Conservation (phyloP, 2,329 filamentous ascomycete species). For the Calonectria fujianensis region DNA sequence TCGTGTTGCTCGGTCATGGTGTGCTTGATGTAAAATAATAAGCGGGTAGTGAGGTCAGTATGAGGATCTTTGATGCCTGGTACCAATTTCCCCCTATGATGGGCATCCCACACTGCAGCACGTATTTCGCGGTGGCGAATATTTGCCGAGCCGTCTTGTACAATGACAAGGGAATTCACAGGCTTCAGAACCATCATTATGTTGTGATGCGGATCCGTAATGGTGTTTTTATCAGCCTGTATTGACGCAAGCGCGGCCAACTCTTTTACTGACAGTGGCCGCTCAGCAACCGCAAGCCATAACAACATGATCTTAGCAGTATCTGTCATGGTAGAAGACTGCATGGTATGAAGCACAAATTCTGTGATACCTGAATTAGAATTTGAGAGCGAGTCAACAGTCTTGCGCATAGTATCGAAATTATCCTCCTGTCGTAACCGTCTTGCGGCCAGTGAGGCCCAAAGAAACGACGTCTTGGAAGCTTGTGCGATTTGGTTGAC, state of each 20-base stretch:
- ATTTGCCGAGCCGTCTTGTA: constrained; percentile 6
- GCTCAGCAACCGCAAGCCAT: constrained; percentile 5
- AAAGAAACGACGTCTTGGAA: constrained; percentile 15
- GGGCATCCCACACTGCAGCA: neutral
- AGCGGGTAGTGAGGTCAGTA: neutral
- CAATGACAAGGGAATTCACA: neutral
- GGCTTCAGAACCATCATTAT: neutral
- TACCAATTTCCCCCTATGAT: neutral
- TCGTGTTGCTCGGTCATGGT: constrained; percentile 13
- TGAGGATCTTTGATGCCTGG: constrained; percentile 3
- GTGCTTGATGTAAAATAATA: constrained; percentile 13
- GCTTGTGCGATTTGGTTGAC: constrained; percentile 4
- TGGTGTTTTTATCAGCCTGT: constrained; percentile 2
- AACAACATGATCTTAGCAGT: neutral
- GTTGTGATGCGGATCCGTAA: constrained; percentile 9
- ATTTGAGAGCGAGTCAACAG: neutral
- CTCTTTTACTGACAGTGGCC: constrained; percentile 11
- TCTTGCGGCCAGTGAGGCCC: neutral
- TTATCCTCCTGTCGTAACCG: neutral
- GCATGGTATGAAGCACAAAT: neutral
- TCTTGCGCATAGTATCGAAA: neutral
- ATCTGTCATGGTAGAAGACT: neutral
- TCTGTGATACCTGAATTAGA: neutral
- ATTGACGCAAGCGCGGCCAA: neutral
- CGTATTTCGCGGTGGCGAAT: constrained; percentile 3